Evolutionary conservation across 1,284 basidiomycete genomes (phyloP), one percentile per base, ranked within the genome.

Genomic region (Mrakiaceae sp.): DNA sequence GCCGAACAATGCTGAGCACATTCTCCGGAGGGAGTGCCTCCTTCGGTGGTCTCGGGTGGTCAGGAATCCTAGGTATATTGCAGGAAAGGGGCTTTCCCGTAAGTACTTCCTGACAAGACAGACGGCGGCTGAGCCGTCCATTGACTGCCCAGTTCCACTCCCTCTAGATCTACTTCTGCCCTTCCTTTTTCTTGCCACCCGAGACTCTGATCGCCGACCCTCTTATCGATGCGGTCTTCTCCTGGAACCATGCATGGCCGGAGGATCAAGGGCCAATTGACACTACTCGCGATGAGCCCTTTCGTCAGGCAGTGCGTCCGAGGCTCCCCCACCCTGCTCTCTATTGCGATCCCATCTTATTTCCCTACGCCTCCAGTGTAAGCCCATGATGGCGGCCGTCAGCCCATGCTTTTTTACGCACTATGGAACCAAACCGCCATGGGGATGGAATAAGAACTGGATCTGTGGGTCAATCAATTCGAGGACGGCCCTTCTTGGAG

Each of bases 371-470:
- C 5, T 44, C 5, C 56, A 72, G 69, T n/a, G 74, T 1, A 79
- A 80, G 59, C 78, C 81, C 14, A 84, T 81, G 71, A 84, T 85
- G 83, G 82, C 82, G 0, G 79, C 81, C 3, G 78, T 84, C 10
- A 83, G 82, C 0, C 83, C 83, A 3, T 80, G 82, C 76, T 84
- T 84, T 74, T 84, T 82, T 70, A 83, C 83, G 4, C 76, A 78
- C 67, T 78, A 78, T 65, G 77, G 77, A 10, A 72, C 69, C 11
- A 67, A 67, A 12, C 75, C 75, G 5, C 63, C 71, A 39, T 77
- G 72, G 72, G 74, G 72, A 0, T 77, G 72, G 69, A 73, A 76
- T 70, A 77, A 78, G 74, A 76, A 76, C 69, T 76, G 70, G 70
- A 74, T 77, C 51, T 76, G 71, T 72, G 44, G 46, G 70, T 64